Conservation (phyloP, 176 grass and related monocot genomes). For the Sorghum bicolor region DNA sequence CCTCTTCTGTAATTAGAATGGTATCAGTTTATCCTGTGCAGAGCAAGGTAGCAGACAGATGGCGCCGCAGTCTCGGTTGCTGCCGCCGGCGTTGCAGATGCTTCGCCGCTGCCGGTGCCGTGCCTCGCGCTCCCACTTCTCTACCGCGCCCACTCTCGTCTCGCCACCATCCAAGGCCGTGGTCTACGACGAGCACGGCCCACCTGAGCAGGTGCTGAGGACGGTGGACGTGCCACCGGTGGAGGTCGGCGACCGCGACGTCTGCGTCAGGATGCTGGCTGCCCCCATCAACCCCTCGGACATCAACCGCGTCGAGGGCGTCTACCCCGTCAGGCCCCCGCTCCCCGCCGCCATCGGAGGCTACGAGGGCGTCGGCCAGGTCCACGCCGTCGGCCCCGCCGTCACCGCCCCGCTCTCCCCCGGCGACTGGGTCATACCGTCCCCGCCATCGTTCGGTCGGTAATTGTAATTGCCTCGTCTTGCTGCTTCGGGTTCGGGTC, state of each 20-base stretch:
- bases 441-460: conserved; percentile 73
- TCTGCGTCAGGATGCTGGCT: conserved; percentile 88
- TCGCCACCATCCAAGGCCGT: conserved; percentile 67
- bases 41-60: background rate
- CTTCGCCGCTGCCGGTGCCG: conserved; percentile 10
- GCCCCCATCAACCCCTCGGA: conserved; percentile 96
- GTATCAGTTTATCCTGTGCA: too few species aligned
- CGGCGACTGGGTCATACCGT: conserved; percentile 89
- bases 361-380: conserved; percentile 89
- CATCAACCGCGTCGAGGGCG: conserved; percentile 86
- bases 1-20: too few species aligned
- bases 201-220: conserved; percentile 64
- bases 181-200: conserved; percentile 69
- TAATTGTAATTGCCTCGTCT: background rate
- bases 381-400: conserved; percentile 57
- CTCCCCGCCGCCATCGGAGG: conserved; percentile 74
- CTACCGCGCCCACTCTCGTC: background rate
- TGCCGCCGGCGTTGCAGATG: conserved; percentile 16
- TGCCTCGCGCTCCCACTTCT: conserved; percentile 21
- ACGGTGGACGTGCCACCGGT: conserved; percentile 45
- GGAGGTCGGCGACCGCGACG: conserved; percentile 52
- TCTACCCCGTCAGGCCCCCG: conserved; percentile 79
- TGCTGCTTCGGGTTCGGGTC: background rate
- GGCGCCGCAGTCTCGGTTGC: conserved; percentile 18
- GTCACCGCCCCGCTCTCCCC: conserved; percentile 47